Percentiles rank a stretch among this genome's conserved stretches.
Evolutionary conservation across 2,329 filamentous ascomycete species (phyloP).

Genomic region (Trichocomaceae sp.): DNA sequence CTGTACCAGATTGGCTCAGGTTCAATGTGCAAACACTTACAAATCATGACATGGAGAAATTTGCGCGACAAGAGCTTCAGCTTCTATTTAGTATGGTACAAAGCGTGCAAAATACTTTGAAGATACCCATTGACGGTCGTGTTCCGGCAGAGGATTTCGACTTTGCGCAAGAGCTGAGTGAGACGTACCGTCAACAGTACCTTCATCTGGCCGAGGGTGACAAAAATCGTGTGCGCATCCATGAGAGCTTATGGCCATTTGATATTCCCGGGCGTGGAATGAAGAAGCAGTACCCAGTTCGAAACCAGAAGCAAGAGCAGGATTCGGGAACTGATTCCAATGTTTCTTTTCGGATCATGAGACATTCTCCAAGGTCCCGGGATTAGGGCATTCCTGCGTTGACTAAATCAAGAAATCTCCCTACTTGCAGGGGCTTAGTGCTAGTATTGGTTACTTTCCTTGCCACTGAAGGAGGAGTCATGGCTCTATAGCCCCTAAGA

Average conservation of each 20-base stretch:
- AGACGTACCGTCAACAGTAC: conserved; percentile 2
- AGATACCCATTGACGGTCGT: conserved; percentile 6
- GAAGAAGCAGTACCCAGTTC: not conserved
- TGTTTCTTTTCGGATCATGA: not conserved
- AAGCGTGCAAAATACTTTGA: not conserved
- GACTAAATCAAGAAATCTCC: no score
- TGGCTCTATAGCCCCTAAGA: no score
- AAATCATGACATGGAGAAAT: conserved; percentile 4
- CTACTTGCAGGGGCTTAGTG: no score
- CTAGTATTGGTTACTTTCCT: no score
- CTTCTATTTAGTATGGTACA: conserved; percentile 7
- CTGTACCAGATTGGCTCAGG: not conserved
- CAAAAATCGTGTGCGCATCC: not conserved
- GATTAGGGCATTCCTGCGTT: no score
- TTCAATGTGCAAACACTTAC: not conserved
- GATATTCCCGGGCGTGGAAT: not conserved
- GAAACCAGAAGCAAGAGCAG: not conserved
- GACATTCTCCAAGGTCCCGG: not conserved
- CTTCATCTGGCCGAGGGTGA: not conserved
- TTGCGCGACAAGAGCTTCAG: conserved; percentile 7
- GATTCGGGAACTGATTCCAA: not conserved
- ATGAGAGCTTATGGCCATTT: conserved; percentile 6
- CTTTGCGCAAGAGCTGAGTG: not conserved
- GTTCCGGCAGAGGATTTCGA: conserved; percentile 5
- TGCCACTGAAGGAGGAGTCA: no score